Conservation (phyloP, 345 rosid species). For the Syzygium aqueum region DNA sequence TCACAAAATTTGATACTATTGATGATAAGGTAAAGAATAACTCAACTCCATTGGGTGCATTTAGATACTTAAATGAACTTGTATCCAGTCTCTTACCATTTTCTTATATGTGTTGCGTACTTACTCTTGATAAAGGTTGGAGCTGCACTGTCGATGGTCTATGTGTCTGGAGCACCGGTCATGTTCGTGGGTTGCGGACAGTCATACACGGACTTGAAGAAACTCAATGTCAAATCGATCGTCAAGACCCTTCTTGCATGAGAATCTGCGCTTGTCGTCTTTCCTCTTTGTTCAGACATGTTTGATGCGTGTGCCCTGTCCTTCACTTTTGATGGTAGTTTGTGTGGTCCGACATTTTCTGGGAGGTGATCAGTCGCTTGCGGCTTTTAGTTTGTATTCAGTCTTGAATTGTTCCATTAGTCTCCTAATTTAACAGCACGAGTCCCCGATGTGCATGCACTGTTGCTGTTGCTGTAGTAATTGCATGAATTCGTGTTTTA, state of each 20-base stretch:
- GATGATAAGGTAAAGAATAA: slow-evolving; percentile 71
- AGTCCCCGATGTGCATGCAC: neutral
- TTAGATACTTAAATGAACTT: neutral
- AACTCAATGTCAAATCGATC: slow-evolving; percentile 78
- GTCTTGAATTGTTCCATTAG: neutral
- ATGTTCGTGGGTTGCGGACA: slow-evolving; percentile 99
- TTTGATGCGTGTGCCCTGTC: neutral
- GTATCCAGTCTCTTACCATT: neutral
- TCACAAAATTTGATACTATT: slow-evolving; percentile 92
- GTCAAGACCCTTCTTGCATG: slow-evolving; percentile 91
- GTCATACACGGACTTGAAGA: slow-evolving; percentile 90
- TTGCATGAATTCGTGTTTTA: neutral
- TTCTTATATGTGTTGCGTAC: neutral
- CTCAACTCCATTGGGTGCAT: neutral
- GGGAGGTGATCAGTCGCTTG: neutral
- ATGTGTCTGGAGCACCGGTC: slow-evolving; percentile 90
- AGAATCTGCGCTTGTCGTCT: neutral
- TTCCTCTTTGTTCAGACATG: neutral
- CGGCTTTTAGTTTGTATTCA: neutral
- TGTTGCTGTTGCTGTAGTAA: neutral
- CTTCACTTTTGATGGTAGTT: neutral
- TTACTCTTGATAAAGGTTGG: slow-evolving; percentile 53
- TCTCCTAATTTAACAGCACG: neutral
- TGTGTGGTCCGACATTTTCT: neutral
- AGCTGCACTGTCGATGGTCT: slow-evolving; percentile 96